A percentile compares a stretch with the other conserved stretches of the same genome.
These are phyloP conservation scores for Akanthomyces dipterigenus DNA, from an alignment of 2,329 filamentous ascomycete species.

Conservation along the genomic window DNA sequence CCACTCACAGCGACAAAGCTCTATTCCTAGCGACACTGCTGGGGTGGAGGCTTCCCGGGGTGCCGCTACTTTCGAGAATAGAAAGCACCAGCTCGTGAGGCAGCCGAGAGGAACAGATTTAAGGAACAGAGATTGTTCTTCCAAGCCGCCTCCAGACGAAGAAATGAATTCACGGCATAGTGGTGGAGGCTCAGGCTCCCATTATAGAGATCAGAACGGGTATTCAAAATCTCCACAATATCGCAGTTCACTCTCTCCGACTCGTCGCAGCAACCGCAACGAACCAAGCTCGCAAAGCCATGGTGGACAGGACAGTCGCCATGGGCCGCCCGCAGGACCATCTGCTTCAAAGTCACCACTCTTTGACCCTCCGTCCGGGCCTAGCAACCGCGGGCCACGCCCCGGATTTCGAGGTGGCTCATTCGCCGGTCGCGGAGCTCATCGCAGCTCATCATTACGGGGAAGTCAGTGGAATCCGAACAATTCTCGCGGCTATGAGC, in stretches of 20 bases:
- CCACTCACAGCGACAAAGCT: slow-evolving; percentile 10
- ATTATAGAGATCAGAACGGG: slow-evolving; percentile 13
- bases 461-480: slow-evolving; percentile 62
- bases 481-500: background rate
- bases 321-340: slow-evolving; percentile 44
- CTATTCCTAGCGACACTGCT: slow-evolving; percentile 20
- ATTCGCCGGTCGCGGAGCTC: slow-evolving; percentile 37
- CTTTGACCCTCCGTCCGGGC: slow-evolving; percentile 51
- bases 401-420: slow-evolving; percentile 45
- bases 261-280: slow-evolving; percentile 19
- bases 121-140: slow-evolving; percentile 33
- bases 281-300: slow-evolving; percentile 30
- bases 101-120: slow-evolving; percentile 22
- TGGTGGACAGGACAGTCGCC: slow-evolving; percentile 41
- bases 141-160: slow-evolving; percentile 44
- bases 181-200: slow-evolving; percentile 30
- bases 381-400: slow-evolving; percentile 43
- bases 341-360: slow-evolving; percentile 37
- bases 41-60: slow-evolving; percentile 32
- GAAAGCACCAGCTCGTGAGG: slow-evolving; percentile 20
- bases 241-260: slow-evolving; percentile 34
- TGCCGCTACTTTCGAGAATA: slow-evolving; percentile 34
- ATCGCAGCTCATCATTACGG: slow-evolving; percentile 57
- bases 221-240: slow-evolving; percentile 21
- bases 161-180: slow-evolving; percentile 40